These are phyloP conservation scores for Candida sojae DNA, from an alignment of 1,139 yeast genomes.

Conservation along the genomic window DNA sequence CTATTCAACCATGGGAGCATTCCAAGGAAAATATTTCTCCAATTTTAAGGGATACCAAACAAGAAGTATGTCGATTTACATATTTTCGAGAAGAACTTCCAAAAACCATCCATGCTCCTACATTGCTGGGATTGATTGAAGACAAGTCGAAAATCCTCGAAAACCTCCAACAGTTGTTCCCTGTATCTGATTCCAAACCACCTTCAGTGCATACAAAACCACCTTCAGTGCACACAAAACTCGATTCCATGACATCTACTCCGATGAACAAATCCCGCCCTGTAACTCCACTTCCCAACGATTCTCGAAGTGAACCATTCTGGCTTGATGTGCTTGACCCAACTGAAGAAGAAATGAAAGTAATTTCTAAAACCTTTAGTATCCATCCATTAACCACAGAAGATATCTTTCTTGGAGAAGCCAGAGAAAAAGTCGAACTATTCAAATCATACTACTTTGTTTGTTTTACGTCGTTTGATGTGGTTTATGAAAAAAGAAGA, in stretches of 20 bases:
- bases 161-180: constrained; percentile 27
- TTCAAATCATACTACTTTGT: constrained; percentile 89
- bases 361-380: constrained; percentile 84
- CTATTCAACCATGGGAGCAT: constrained; percentile 76
- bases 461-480: constrained; percentile 91
- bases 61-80: constrained; percentile 63
- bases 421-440: constrained; percentile 92
- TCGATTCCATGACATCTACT: constrained; percentile 5
- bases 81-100: constrained; percentile 90
- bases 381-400: constrained; percentile 96
- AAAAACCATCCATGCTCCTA: constrained; percentile 87
- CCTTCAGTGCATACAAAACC: constrained; percentile 11
- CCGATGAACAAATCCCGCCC: constrained; percentile 14
- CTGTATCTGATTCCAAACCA: constrained; percentile 22
- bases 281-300: constrained; percentile 17
- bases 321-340: constrained; percentile 95
- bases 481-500: constrained; percentile 69
- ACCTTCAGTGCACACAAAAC: constrained; percentile 11
- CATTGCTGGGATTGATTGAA: constrained; percentile 71
- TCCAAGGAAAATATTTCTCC: constrained; percentile 33
- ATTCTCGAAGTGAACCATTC: constrained; percentile 48
- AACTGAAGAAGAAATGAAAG: constrained; percentile 96
- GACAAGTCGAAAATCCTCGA: constrained; percentile 8
- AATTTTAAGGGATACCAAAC: constrained; percentile 25
- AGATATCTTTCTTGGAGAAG: constrained; percentile 90